Conservation (phyloP, 164 flowering plant genomes). For the Vitis labrusca region DNA sequence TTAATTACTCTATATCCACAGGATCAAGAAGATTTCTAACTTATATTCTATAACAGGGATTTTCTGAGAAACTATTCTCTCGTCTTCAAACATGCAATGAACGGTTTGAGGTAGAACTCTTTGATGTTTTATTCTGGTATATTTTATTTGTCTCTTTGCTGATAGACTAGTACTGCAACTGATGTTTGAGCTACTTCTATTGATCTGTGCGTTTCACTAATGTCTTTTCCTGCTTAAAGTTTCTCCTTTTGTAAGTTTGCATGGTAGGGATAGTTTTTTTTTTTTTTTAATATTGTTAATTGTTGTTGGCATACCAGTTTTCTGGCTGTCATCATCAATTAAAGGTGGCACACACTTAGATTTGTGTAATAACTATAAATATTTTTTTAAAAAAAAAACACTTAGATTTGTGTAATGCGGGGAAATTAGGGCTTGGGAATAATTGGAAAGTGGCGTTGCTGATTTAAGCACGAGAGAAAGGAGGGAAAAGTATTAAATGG, state of each 20-base stretch:
- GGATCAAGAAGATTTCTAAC: not conserved
- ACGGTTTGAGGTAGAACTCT: constrained; percentile 70
- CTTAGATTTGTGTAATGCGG: no score
- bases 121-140: not conserved
- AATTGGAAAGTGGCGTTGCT: no score
- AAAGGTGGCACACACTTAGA: no score
- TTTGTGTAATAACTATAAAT: no score
- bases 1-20: not conserved
- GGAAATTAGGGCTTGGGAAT: no score
- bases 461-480: no score
- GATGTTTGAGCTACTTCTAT: not conserved
- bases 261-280: no score
- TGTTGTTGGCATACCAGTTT: no score
- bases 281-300: no score
- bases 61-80: constrained; percentile 76
- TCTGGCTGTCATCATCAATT: no score
- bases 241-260: not conserved
- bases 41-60: constrained; percentile 43
- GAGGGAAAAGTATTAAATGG: no score
- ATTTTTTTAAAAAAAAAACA: no score
- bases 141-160: not conserved
- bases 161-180: not conserved
- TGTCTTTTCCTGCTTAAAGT: not conserved
- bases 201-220: not conserved
- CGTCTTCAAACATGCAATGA: constrained; percentile 74